These are phyloP conservation scores for Hypocreales sp. DNA, from an alignment of 2,329 filamentous ascomycete species.

Conservation along the genomic window DNA sequence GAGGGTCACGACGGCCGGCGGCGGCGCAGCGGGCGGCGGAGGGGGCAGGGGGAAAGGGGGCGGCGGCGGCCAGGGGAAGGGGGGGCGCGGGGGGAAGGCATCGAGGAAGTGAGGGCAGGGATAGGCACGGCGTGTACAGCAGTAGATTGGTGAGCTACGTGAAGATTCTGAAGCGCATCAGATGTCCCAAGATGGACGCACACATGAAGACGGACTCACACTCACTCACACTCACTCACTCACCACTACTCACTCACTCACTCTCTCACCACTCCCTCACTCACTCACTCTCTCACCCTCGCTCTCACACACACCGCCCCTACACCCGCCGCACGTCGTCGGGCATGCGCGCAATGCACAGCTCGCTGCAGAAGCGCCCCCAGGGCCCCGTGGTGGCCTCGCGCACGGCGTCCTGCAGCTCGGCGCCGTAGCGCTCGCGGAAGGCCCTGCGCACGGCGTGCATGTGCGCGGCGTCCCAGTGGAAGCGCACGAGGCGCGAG, in stretches of 20 bases:
- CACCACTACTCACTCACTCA: too few relatives aligned
- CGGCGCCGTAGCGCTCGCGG: conserved; percentile 56
- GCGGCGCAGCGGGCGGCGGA: conserved; percentile 24
- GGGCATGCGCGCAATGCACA: conserved; percentile 48
- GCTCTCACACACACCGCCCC: too few relatives aligned
- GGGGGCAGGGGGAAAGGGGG: conserved; percentile 16
- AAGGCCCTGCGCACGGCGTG: conserved; percentile 68
- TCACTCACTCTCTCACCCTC: too few relatives aligned
- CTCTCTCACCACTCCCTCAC: too few relatives aligned
- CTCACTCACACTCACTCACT: too few relatives aligned
- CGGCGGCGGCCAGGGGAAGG: conserved; percentile 19
- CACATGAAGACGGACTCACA: too few relatives aligned
- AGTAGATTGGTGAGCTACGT: too few relatives aligned
- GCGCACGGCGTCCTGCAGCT: conserved; percentile 63
- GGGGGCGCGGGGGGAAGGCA: conserved; percentile 23
- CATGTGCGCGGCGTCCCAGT: conserved; percentile 83
- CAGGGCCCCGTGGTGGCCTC: conserved; percentile 65
- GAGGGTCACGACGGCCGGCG: conserved; percentile 57
- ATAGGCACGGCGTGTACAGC: too few relatives aligned
- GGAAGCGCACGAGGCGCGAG: conserved; percentile 70
- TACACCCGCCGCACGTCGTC: too few relatives aligned
- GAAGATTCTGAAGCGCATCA: too few relatives aligned
- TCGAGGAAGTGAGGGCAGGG: conserved; percentile 26
- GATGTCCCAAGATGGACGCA: too few relatives aligned
- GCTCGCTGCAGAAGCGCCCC: conserved; percentile 57